These are phyloP conservation scores for Botryosphaeria dothidea DNA, from an alignment of 2,329 filamentous ascomycete species.

Conservation along the genomic window DNA sequence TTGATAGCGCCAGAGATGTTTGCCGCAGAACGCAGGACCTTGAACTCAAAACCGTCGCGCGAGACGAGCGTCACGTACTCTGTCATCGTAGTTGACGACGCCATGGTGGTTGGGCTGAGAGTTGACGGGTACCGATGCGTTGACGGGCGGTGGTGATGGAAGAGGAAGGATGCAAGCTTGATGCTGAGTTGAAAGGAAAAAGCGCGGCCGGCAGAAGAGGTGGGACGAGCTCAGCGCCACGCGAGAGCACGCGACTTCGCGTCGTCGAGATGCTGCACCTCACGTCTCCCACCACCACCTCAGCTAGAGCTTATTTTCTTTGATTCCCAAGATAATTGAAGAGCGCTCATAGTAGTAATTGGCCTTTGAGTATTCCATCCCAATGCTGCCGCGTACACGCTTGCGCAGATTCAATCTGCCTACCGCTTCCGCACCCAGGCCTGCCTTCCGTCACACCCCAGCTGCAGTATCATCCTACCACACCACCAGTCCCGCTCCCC, in stretches of 20 bases:
- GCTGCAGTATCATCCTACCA: not conserved
- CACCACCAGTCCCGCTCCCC: not conserved
- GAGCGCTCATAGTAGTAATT: not conserved
- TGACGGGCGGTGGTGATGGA: not conserved
- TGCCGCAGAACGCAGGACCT: constrained; percentile 70
- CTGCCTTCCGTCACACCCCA: not conserved
- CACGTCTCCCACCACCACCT: not conserved
- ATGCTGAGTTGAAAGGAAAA: not conserved
- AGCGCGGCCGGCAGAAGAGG: not conserved
- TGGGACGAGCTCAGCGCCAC: constrained; percentile 1
- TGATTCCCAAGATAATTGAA: not conserved
- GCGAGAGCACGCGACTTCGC: constrained; percentile 15
- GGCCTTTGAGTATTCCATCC: not conserved
- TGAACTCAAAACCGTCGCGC: constrained; percentile 74
- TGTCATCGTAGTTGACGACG: constrained; percentile 28
- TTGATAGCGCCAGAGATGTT: constrained; percentile 71
- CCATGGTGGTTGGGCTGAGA: not conserved
- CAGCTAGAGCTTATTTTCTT: not conserved
- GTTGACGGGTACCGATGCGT: not conserved
- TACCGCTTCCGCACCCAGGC: not conserved
- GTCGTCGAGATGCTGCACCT: not conserved
- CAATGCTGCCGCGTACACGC: not conserved
- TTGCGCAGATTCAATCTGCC: not conserved
- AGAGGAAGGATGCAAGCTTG: not conserved
- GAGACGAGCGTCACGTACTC: constrained; percentile 79